Percentiles rank a stretch among this genome's conserved stretches.
phyloP scores from a whole-genome alignment of 257 asterid species.

The Solanum raphanifolium region DNA sequence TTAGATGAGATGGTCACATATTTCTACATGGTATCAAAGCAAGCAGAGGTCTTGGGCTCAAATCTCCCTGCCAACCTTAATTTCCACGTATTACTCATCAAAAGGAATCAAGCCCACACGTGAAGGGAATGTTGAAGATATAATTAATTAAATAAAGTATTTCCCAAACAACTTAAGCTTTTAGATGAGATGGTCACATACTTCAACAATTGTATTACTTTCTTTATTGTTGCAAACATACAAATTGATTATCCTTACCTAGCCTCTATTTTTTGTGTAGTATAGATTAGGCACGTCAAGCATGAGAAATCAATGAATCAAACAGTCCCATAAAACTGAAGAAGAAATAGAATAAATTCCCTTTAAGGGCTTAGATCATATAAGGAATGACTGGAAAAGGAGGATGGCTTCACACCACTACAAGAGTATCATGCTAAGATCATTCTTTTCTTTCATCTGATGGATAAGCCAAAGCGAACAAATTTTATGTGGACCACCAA shows the following conservation, averaged over 20 bases:
- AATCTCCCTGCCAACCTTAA: background rate
- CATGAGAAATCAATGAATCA: too few relatives aligned
- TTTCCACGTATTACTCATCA: background rate
- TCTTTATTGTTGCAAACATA: too few relatives aligned
- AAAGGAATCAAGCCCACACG: background rate
- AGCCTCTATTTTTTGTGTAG: too few relatives aligned
- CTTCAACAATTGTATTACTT: too few relatives aligned
- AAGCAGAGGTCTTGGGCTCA: background rate
- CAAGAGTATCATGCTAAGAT: background rate
- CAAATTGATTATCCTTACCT: too few relatives aligned
- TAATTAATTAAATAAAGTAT: background rate
- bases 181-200: too few relatives aligned
- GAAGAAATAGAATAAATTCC: background rate
- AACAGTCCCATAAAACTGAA: background rate
- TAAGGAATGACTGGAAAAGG: too few relatives aligned
- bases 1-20: background rate
- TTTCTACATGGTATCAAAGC: background rate
- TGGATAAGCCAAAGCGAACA: background rate
- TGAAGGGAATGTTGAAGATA: background rate
- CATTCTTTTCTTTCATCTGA: background rate
- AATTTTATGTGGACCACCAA: background rate
- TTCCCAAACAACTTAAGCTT: too few relatives aligned
- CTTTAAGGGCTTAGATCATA: too few relatives aligned
- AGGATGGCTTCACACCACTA: background rate
- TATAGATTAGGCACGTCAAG: too few relatives aligned